A percentile compares a stretch with the other conserved stretches of the same genome.
phyloP scores from a whole-genome alignment of 179 eudicot genomes.

The Pouteria campechiana region DNA sequence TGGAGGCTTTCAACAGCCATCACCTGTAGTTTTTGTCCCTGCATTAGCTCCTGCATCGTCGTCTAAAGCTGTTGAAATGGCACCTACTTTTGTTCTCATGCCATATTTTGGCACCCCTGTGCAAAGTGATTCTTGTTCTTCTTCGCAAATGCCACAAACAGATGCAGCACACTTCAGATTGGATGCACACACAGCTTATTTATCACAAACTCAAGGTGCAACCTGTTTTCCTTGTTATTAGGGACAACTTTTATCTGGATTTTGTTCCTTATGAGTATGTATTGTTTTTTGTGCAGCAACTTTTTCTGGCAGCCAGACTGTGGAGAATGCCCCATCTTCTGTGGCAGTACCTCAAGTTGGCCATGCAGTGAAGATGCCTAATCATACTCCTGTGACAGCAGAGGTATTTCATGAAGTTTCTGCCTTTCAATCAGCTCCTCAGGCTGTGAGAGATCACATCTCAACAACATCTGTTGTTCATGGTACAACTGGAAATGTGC shows the following conservation, averaged over 20 bases:
- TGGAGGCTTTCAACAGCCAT: slow-evolving; percentile 35
- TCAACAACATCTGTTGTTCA: slow-evolving; percentile 27
- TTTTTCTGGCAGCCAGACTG: slow-evolving; percentile 27
- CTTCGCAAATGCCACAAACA: slow-evolving; percentile 29
- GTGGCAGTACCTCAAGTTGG: slow-evolving; percentile 24
- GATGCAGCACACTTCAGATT: slow-evolving; percentile 40
- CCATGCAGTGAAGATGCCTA: slow-evolving; percentile 24
- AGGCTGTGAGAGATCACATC: slow-evolving; percentile 18
- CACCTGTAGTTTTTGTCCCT: slow-evolving; percentile 34
- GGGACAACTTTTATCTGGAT: background rate
- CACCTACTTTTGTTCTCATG: slow-evolving; percentile 31
- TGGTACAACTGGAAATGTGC: slow-evolving; percentile 19
- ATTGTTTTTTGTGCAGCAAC: slow-evolving; percentile 14
- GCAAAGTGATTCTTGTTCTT: slow-evolving; percentile 35
- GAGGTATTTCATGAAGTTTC: slow-evolving; percentile 22
- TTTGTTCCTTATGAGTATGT: background rate
- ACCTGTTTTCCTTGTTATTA: background rate
- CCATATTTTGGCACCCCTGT: slow-evolving; percentile 29
- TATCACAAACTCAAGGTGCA: slow-evolving; percentile 62
- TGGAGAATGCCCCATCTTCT: slow-evolving; percentile 29
- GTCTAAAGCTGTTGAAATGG: slow-evolving; percentile 41
- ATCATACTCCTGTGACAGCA: slow-evolving; percentile 18
- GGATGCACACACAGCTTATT: slow-evolving; percentile 42
- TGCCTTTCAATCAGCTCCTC: slow-evolving; percentile 24
- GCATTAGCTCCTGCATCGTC: slow-evolving; percentile 35